Percentiles rank a stretch among this genome's conserved stretches.
phyloP scores from a whole-genome alignment of 148 eudicot genomes.

The Silene conica region DNA sequence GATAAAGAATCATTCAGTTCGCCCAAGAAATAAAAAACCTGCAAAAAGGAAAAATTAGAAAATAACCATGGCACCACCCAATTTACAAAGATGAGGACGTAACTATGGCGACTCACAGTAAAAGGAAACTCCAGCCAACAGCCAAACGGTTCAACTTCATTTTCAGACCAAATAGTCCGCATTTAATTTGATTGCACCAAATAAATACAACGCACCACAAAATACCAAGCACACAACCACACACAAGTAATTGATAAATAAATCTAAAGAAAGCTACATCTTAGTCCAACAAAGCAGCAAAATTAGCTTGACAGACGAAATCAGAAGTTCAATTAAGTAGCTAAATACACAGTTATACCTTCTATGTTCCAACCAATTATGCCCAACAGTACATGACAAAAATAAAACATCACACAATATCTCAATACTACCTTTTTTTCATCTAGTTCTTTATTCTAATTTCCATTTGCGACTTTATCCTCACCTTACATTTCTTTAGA shows the following conservation, averaged over 20 bases:
- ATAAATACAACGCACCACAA: neutral
- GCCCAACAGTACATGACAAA: neutral
- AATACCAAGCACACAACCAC: neutral
- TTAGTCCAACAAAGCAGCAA: neutral
- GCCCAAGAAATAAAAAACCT: slow-evolving; percentile 86
- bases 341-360: neutral
- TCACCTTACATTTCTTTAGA: neutral
- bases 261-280: neutral
- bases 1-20: slow-evolving; percentile 85
- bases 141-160: neutral
- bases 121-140: neutral
- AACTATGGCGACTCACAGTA: neutral
- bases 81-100: neutral
- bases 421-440: neutral
- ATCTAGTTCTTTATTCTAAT: neutral
- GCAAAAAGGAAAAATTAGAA: slow-evolving; percentile 17
- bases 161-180: neutral
- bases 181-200: slow-evolving; percentile 4
- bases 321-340: neutral
- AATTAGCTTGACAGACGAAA: neutral
- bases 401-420: neutral
- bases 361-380: neutral
- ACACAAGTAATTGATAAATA: neutral
- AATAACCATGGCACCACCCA: neutral
- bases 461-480: neutral